These are phyloP conservation scores for Mortierella sp. DNA, from an alignment of 371 early-diverging fungal genomes.

Conservation along the genomic window DNA sequence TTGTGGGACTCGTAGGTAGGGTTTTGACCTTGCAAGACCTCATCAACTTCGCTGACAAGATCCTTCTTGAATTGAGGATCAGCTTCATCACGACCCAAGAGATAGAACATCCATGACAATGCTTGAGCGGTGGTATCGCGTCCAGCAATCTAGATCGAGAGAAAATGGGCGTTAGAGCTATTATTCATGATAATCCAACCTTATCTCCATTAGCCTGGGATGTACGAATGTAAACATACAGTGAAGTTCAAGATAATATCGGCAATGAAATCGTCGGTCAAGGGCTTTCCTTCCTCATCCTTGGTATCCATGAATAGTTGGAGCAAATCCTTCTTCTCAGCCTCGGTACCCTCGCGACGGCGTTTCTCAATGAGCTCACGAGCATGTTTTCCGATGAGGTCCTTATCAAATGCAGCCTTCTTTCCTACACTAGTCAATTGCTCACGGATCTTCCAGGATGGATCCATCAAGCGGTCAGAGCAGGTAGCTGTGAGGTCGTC, in stretches of 20 bases:
- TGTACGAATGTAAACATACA: slow-evolving; percentile 2
- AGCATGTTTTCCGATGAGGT: slow-evolving; percentile 2
- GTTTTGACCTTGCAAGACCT: slow-evolving; percentile 24
- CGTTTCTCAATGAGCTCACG: slow-evolving; percentile 22
- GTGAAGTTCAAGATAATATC: slow-evolving; percentile 77
- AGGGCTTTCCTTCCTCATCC: slow-evolving; percentile 62
- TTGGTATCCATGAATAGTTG: slow-evolving; percentile 67
- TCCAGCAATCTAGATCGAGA: slow-evolving; percentile 59
- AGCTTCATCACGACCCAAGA: slow-evolving; percentile 38
- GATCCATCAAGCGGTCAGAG: slow-evolving; percentile 27
- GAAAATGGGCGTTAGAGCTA: no score
- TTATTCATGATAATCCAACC: no score
- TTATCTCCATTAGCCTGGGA: no score
- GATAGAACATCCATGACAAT: slow-evolving; percentile 75
- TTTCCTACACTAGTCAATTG: slow-evolving; percentile 13
- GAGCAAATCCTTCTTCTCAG: slow-evolving; percentile 65
- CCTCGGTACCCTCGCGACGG: slow-evolving; percentile 28
- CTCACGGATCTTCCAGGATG: slow-evolving; percentile 38
- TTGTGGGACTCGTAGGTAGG: slow-evolving; percentile 31
- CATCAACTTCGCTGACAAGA: slow-evolving; percentile 22
- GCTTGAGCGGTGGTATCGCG: slow-evolving; percentile 83
- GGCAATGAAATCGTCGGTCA: slow-evolving; percentile 63
- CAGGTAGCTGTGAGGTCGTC: slow-evolving; percentile 13
- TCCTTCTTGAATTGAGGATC: slow-evolving; percentile 13
- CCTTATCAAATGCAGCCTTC: slow-evolving; percentile 10